Percentiles rank a stretch among this genome's conserved stretches.
Conservation (phyloP, 2,329 filamentous ascomycete species). For the Cryphonectria radicalis region DNA sequence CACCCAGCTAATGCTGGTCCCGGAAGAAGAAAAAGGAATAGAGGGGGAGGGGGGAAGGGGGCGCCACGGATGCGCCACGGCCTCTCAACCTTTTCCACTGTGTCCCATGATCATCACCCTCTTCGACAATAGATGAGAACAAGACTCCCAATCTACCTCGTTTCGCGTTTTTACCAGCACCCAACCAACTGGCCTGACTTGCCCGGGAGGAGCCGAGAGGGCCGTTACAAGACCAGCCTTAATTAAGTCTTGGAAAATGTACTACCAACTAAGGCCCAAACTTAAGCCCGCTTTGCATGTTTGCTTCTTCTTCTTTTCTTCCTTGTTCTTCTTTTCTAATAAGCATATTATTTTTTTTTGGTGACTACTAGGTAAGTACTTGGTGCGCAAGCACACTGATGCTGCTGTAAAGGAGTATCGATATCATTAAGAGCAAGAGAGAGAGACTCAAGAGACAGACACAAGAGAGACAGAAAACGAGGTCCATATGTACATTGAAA, state of each 20-base stretch:
- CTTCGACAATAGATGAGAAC: no score
- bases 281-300: background rate
- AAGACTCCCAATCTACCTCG: background rate
- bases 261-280: background rate
- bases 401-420: background rate
- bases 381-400: background rate
- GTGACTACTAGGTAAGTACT: background rate
- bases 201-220: background rate
- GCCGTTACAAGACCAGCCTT: background rate
- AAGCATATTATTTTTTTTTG: background rate
- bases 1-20: no score
- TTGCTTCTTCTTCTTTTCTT: background rate
- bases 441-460: background rate
- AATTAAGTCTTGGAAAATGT: background rate
- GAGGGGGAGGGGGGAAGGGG: no score
- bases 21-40: no score
- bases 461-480: background rate
- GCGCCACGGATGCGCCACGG: no score
- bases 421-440: background rate
- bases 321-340: background rate
- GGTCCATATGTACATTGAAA: background rate
- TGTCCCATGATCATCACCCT: no score
- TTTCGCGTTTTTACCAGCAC: background rate
- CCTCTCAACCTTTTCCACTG: no score
- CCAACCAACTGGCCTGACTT: background rate